Conservation (phyloP, 305 asterid species). For the Rubia balearica region DNA sequence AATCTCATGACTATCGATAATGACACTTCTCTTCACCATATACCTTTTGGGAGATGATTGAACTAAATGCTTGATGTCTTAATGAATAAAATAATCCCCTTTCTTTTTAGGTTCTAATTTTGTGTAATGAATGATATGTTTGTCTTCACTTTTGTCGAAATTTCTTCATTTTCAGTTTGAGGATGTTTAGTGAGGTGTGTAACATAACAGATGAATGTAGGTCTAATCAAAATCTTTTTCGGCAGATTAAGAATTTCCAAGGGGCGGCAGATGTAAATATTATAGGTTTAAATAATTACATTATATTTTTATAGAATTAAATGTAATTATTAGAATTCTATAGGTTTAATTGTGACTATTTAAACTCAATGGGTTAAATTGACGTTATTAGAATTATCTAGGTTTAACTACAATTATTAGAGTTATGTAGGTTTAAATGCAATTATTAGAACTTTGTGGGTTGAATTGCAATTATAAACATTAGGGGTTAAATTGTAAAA, state of each 20-base stretch:
- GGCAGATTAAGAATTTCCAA: slow-evolving; percentile 59
- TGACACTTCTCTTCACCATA: too few relatives aligned
- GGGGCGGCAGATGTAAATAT: slow-evolving; percentile 14
- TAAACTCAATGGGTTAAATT: too few relatives aligned
- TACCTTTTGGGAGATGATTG: neutral
- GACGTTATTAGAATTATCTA: too few relatives aligned
- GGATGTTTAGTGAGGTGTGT: neutral
- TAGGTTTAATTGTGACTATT: too few relatives aligned
- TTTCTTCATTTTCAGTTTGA: neutral
- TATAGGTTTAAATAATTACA: too few relatives aligned
- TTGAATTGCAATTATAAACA: too few relatives aligned
- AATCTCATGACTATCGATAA: neutral
- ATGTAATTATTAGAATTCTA: too few relatives aligned
- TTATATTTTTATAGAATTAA: too few relatives aligned
- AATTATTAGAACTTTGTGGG: too few relatives aligned
- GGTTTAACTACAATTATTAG: too few relatives aligned
- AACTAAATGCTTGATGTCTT: neutral
- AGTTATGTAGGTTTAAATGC: too few relatives aligned
- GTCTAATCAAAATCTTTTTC: neutral
- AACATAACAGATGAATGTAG: neutral
- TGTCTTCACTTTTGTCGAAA: neutral
- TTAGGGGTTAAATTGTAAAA: too few relatives aligned
- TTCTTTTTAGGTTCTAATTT: neutral
- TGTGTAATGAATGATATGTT: neutral
- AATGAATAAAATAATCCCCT: neutral